These are phyloP conservation scores for Trypanosoma cruzi DNA, from an alignment of 208 protist species.

Conservation along the genomic window DNA sequence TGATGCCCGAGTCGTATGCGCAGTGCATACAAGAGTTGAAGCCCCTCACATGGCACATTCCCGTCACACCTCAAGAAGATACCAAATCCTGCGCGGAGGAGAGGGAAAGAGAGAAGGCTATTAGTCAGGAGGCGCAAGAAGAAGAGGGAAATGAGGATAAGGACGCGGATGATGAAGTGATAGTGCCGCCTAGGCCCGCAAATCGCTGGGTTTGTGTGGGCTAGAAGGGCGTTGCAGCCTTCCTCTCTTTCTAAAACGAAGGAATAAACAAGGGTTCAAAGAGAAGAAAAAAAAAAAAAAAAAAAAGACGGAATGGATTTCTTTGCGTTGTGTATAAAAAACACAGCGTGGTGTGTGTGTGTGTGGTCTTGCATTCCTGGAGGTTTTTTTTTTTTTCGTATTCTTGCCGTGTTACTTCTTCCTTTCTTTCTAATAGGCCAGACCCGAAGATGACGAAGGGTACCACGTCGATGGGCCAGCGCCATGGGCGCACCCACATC, in stretches of 20 bases:
- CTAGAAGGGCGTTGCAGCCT: background rate
- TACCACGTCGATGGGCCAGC: slow-evolving; percentile 91
- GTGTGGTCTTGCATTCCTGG: background rate
- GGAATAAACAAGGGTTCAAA: too few relatives aligned
- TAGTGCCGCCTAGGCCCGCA: background rate
- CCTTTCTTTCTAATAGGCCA: background rate
- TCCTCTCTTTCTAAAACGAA: too few relatives aligned
- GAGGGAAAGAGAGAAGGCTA: too few relatives aligned
- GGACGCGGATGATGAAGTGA: background rate
- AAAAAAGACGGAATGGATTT: background rate
- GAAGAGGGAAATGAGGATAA: slow-evolving; percentile 1
- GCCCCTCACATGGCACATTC: slow-evolving; percentile 30
- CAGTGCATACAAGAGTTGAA: slow-evolving; percentile 49
- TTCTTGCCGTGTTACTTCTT: background rate
- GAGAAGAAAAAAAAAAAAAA: background rate
- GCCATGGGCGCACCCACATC: slow-evolving; percentile 96
- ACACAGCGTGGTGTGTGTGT: too few relatives aligned
- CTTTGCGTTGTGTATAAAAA: background rate
- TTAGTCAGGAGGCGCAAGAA: too few relatives aligned
- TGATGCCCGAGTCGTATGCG: slow-evolving; percentile 47
- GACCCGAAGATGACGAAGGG: slow-evolving; percentile 79
- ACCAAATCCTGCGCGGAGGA: background rate
- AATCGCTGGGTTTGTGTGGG: slow-evolving; percentile 2
- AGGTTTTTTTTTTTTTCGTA: slow-evolving; percentile 2
- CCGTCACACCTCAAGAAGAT: slow-evolving; percentile 2